Base-by-base conservation (phyloP, 2,329 filamentous ascomycete genomes). In the Rutstroemia sp. region DNA sequence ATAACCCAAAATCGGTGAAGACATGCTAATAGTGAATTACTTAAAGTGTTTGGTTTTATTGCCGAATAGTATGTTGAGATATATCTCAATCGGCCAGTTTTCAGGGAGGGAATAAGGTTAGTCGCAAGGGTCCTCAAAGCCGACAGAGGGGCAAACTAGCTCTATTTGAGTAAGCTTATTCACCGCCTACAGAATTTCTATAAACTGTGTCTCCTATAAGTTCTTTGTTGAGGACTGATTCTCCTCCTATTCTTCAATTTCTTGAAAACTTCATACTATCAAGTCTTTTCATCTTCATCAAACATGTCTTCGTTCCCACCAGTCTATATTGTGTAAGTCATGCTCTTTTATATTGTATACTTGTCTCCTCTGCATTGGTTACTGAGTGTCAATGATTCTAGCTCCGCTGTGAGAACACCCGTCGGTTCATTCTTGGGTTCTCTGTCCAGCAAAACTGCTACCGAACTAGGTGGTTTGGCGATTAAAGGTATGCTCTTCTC, bases 391-490 rank as follows among this genome's bases (percentile, higher is more conserved):
- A 4, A 21, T 41, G 8, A 39, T 19, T 54, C 6, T 41, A 54
- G 52, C 38, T 94, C 94, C 58, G 87, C 86, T 63, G 89, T 85
- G 69, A 85, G 92, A 75, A 99, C 94, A 63, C 94, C 94, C 53
- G 81, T 96, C 63, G 94, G 94, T 68, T 92, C 89, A 64, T 99
- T 99, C 77, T 83, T 96, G 69, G 94, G 94, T 71, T 92, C 91
- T 60, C 83, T 99, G 56, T 91, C 91, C 60, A 92, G 88, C 73
- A 79, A 95, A 71, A 90, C 79, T 70, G 94, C 94, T 58, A 83
- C 85, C 61, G 87, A 97, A 75, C 81, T 99, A 61, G 94, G 94
- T 66, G 83, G 91, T 42, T 85, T 90, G 72, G 92, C 91, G 62
- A 96, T 99, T 76, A 96, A 96, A 78, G 83, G 91, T 94, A 77